Percentiles rank a stretch among this genome's conserved stretches.
Evolutionary conservation across 2,329 filamentous ascomycete species (phyloP).

Genomic region (Phialocephala subalpina): DNA sequence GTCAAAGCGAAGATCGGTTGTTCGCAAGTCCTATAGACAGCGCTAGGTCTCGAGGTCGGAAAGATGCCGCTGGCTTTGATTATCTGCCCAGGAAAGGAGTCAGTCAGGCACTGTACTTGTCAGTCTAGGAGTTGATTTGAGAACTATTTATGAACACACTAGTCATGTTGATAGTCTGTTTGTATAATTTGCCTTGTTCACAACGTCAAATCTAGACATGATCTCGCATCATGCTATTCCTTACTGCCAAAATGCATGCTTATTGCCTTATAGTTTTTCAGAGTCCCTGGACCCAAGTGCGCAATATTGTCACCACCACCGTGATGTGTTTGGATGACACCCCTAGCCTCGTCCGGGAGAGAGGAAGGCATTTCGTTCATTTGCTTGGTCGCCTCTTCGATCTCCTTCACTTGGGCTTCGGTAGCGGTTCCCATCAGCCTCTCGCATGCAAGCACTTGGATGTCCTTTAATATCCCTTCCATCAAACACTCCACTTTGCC

Average conservation of each 20-base stretch:
- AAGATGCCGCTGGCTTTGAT: too few relatives aligned
- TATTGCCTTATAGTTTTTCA: background rate
- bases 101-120: too few relatives aligned
- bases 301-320: constrained; percentile 8
- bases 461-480: constrained; percentile 36
- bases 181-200: too few relatives aligned
- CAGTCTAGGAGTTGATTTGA: too few relatives aligned
- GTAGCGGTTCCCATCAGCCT: constrained; percentile 30
- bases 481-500: constrained; percentile 35
- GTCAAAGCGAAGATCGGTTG: constrained; percentile 20
- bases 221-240: too few relatives aligned
- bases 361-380: constrained; percentile 29
- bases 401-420: constrained; percentile 17
- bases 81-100: too few relatives aligned
- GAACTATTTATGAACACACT: too few relatives aligned
- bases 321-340: constrained; percentile 13
- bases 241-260: background rate
- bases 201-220: too few relatives aligned
- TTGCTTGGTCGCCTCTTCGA: constrained; percentile 20
- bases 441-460: constrained; percentile 31
- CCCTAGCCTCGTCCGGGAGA: constrained; percentile 16
- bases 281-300: constrained; percentile 6
- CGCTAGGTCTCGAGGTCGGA: too few relatives aligned
- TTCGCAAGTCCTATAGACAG: constrained; percentile 16
- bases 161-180: too few relatives aligned